Conservation (phyloP, 2,329 filamentous ascomycete species). For the Verticillium klebahnii region DNA sequence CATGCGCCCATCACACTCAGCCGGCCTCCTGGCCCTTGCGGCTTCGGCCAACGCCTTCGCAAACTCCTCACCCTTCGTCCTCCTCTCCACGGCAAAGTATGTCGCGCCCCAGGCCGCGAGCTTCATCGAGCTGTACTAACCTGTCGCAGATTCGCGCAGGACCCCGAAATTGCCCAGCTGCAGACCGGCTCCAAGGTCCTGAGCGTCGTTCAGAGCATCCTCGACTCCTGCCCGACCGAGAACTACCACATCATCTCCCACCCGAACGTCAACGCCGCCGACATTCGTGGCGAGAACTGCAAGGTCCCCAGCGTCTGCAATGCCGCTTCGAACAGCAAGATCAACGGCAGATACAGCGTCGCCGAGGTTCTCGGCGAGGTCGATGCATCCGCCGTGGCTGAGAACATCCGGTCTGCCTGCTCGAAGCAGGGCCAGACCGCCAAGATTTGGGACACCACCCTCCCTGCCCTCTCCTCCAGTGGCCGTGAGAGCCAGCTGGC, state of each 20-base stretch:
- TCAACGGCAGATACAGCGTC: slow-evolving; percentile 40
- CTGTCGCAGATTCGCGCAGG: background rate
- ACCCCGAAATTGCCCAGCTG: slow-evolving; percentile 30
- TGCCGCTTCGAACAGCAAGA: slow-evolving; percentile 27
- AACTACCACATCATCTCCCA: slow-evolving; percentile 77
- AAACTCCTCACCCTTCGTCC: slow-evolving; percentile 83
- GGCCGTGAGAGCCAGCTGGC: slow-evolving; percentile 39
- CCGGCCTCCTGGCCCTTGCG: slow-evolving; percentile 48
- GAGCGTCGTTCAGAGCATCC: slow-evolving; percentile 39
- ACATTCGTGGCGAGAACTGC: slow-evolving; percentile 54
- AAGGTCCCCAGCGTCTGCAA: slow-evolving; percentile 49
- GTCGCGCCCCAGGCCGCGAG: slow-evolving; percentile 22
- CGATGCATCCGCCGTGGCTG: slow-evolving; percentile 33
- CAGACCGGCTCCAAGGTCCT: slow-evolving; percentile 43
- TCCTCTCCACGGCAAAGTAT: slow-evolving; percentile 82
- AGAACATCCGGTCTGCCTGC: slow-evolving; percentile 44
- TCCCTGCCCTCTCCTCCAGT: slow-evolving; percentile 33
- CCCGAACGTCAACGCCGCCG: slow-evolving; percentile 65
- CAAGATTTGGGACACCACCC: slow-evolving; percentile 32
- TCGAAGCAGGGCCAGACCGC: slow-evolving; percentile 29
- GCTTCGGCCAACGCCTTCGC: slow-evolving; percentile 67
- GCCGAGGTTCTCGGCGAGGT: slow-evolving; percentile 53
- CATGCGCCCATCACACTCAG: slow-evolving; percentile 53
- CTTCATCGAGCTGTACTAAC: background rate
- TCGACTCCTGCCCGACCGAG: slow-evolving; percentile 66